phyloP scores from a whole-genome alignment of 805 yeast genomes.

The Metschnikowia gelsemii region DNA sequence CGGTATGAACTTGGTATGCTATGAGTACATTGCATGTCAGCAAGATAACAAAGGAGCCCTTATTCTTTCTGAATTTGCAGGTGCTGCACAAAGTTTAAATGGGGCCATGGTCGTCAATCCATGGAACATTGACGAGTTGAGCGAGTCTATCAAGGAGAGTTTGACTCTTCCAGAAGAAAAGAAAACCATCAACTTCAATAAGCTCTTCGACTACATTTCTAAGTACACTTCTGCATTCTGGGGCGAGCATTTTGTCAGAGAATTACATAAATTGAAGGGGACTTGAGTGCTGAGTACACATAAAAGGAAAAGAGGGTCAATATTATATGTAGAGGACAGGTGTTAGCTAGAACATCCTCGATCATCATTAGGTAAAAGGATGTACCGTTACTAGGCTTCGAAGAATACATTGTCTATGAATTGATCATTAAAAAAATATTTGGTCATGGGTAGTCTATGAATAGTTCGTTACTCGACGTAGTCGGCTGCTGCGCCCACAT shows the following conservation, averaged over 20 bases:
- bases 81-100: constrained; percentile 97
- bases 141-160: constrained; percentile 82
- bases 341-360: no score
- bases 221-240: constrained; percentile 95
- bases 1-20: constrained; percentile 96
- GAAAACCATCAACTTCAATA: constrained; percentile 72
- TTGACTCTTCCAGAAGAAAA: constrained; percentile 83
- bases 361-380: no score
- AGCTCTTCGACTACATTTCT: constrained; percentile 80
- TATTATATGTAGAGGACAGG: no score
- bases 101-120: constrained; percentile 95
- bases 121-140: constrained; percentile 95
- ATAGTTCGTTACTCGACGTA: constrained; percentile 16
- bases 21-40: constrained; percentile 97
- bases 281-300: background rate
- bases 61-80: constrained; percentile 92
- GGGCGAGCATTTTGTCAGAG: constrained; percentile 96
- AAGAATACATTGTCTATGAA: background rate
- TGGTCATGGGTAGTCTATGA: constrained; percentile 3
- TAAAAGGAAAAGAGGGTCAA: background rate
- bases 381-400: no score
- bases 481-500: constrained; percentile 11
- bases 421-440: no score
- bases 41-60: constrained; percentile 79
- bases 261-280: constrained; percentile 49